Percentiles rank a stretch among this genome's conserved stretches.
These are phyloP conservation scores for Colletotrichum cuscutae DNA, from an alignment of 2,329 filamentous ascomycete genomes.

Conservation along the genomic window DNA sequence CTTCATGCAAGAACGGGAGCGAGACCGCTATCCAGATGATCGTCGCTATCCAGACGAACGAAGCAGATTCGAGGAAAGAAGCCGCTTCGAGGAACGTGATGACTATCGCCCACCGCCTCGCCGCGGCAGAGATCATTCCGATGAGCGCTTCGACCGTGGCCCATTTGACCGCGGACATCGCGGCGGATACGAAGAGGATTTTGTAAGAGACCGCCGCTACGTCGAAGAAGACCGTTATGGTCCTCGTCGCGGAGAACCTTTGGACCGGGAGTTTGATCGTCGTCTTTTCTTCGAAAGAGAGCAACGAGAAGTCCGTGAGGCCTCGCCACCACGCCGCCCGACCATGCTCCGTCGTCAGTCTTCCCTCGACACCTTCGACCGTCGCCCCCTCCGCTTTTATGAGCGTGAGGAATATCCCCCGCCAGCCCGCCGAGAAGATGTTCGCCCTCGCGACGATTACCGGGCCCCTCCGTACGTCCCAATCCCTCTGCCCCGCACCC, in stretches of 20 bases:
- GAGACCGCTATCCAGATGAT: slow-evolving; percentile 63
- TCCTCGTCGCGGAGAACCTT: slow-evolving; percentile 43
- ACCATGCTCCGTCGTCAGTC: slow-evolving; percentile 82
- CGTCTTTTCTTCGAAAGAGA: slow-evolving; percentile 68
- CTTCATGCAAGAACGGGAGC: slow-evolving; percentile 54
- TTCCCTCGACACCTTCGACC: slow-evolving; percentile 90
- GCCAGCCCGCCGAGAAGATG: slow-evolving; percentile 61
- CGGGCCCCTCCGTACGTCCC: slow-evolving; percentile 63
- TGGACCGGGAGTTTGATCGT: slow-evolving; percentile 58
- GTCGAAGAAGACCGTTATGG: slow-evolving; percentile 65
- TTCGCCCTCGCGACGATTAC: slow-evolving; percentile 62
- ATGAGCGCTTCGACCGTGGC: slow-evolving; percentile 61
- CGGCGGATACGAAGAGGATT: slow-evolving; percentile 58
- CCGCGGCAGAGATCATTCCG: slow-evolving; percentile 57
- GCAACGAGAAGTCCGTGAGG: slow-evolving; percentile 57
- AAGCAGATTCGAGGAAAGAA: slow-evolving; percentile 50
- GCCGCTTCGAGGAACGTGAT: slow-evolving; percentile 31
- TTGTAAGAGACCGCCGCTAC: slow-evolving; percentile 61
- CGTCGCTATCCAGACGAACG: slow-evolving; percentile 58
- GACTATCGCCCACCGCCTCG: slow-evolving; percentile 41
- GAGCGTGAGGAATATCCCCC: slow-evolving; percentile 72
- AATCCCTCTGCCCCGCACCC: slow-evolving; percentile 75
- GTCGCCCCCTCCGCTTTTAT: slow-evolving; percentile 67
- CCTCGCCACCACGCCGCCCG: slow-evolving; percentile 70
- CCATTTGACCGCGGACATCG: slow-evolving; percentile 40